Evolutionary conservation across 2,329 filamentous ascomycete genomes (phyloP), one percentile per base, ranked within the genome.

Genomic region (Hypoxylon sp.): DNA sequence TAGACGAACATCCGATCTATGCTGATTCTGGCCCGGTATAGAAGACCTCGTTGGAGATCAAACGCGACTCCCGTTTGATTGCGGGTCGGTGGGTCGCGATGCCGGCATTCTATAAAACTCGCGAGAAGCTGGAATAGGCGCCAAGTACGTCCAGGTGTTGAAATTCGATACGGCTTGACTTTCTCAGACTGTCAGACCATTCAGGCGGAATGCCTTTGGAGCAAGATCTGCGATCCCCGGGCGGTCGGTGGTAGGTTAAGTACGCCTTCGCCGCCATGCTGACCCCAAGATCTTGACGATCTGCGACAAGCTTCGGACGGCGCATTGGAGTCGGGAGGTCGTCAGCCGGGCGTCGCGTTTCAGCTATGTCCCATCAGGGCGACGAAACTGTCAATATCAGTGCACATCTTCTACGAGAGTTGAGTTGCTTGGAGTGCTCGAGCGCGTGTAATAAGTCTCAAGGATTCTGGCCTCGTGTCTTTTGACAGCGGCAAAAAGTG

Each of bases 221-320:
- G 59, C 53, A 27, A 21, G 59, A 62, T 62, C 55, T 48, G 18
- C 51, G 31, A 45, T 31, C 55, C 51, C 48, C 48, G 48, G 54
- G 51, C 54, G n/a, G 46, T 37, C 53, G 26, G 35, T 50, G 53
- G 48, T 46, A 58, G n/a, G n/a, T n/a, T n/a, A 58, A 48, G 26
- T 42, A 52, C 2, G 26, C 13, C 24, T 26, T 27, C 38, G 31
- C 18, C 27, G 31, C 26, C 21, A 51, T 52, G 41, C 31, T 23
- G 38, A 41, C n/a, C 46, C 24, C 13, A 46, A 48, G 46, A 58
- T 58, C 50, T 38, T 11, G 15, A 26, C n/a, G 59, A 62, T 62
- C 59, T 53, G 55, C 59, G 51, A 62, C 59, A 21, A 35, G 43
- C 47, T 51, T 55, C 41, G 58, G 58, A 51, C 46, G 41, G 48